Conservation (phyloP, 2,329 filamentous ascomycete species). For the Ceratocystis harringtonii region DNA sequence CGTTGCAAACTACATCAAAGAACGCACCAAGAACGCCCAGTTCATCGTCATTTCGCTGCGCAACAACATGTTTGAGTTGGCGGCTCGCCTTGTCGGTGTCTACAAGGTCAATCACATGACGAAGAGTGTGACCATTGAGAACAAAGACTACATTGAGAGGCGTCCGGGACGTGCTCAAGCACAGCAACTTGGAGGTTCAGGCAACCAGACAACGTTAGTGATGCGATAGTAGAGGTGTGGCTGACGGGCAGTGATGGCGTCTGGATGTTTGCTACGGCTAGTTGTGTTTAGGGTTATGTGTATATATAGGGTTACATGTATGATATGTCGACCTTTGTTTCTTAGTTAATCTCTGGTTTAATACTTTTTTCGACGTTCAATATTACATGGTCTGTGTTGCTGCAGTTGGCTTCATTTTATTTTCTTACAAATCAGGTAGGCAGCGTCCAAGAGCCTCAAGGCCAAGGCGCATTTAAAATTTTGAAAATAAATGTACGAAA, state of each 20-base stretch:
- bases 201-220: slow-evolving; percentile 11
- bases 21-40: slow-evolving; percentile 96
- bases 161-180: slow-evolving; percentile 25
- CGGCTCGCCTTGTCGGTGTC: slow-evolving; percentile 85
- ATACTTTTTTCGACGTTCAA: no score
- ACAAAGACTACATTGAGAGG: slow-evolving; percentile 55
- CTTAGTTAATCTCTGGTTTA: no score
- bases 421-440: no score
- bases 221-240: slow-evolving; percentile 8
- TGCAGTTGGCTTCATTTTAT: no score
- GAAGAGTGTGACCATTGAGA: slow-evolving; percentile 81
- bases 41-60: slow-evolving; percentile 96
- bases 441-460: no score
- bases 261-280: neutral
- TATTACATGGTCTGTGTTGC: no score
- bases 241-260: neutral
- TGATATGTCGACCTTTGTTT: no score
- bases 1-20: slow-evolving; percentile 97
- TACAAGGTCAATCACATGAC: slow-evolving; percentile 99
- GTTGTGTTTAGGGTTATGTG: neutral
- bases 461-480: no score
- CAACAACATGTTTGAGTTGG: slow-evolving; percentile 99
- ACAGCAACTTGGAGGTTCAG: slow-evolving; percentile 9
- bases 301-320: neutral
- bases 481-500: no score